Evolutionary conservation across 2,329 filamentous ascomycete genomes (phyloP), one percentile per base, ranked within the genome.

Genomic region (Metarhizium sp.): DNA sequence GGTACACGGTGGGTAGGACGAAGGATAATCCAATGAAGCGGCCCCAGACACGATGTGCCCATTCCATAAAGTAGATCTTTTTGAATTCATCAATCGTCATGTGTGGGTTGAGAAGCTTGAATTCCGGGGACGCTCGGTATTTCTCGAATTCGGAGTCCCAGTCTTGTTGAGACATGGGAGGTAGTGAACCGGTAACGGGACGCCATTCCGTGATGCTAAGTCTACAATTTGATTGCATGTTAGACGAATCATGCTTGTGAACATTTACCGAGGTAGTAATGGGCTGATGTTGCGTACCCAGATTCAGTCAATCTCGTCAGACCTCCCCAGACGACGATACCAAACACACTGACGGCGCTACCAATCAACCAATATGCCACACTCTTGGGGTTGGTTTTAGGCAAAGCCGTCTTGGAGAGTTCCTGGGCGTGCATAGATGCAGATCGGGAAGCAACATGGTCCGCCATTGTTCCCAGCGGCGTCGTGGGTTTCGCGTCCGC

Each of bases 61-160:
- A 99, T 77, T 99, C 94, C 94, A 97, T 97, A 71, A 88, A 99
- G 80, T 97, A 99, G 62, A 99, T 99, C 69, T 94, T 87, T 73
- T 97, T 96, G 77, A 97, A 99, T 69, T 99, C 94, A 57, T 85
- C 81, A 55, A 99, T 78, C 36, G 82, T 87, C 94, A 99, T 99
- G 69, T 90, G 83, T 36, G 92, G 87, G 74, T 99, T 99, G 63
- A 99, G 80, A 59, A 91, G 81, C 67, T 88, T 84, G 75, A 92
- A 99, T 72, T 99, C 94, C 59, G 94, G 94, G 20, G 91, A 96
- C 47, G 87, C 83, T 61, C 87, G 86, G 77, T 99, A 99, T 72
- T 95, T 94, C 55, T 85, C 77, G 74, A 97, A 99, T 67, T 97
- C 94, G 60, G 85, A 84, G 63, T 96, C 86, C 94, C 94, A 99